These are phyloP conservation scores for Fusarium hostae DNA, from an alignment of 2,329 filamentous ascomycete genomes.

Conservation along the genomic window DNA sequence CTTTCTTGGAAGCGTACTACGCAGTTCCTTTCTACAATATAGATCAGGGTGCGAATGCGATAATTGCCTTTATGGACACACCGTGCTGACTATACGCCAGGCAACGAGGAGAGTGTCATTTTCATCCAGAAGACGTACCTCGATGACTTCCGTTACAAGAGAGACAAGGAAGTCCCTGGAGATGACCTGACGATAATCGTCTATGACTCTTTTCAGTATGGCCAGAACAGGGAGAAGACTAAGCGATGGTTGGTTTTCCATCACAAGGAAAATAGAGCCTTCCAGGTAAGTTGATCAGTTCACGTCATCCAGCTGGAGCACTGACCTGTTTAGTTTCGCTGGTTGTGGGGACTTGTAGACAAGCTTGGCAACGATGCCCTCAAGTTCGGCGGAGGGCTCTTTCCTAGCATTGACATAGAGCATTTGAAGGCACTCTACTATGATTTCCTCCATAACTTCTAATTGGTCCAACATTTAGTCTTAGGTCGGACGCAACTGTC, in stretches of 20 bases:
- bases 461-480: no score
- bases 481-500: no score
- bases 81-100: not conserved
- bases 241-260: not conserved
- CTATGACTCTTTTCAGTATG: not conserved
- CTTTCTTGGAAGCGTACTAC: not conserved
- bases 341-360: not conserved
- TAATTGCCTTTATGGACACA: accelerated
- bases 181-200: not conserved
- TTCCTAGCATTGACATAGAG: not conserved
- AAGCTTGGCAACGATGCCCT: not conserved
- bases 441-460: not conserved
- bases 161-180: not conserved
- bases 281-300: no score
- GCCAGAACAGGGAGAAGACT: not conserved
- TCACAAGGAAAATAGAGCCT: not conserved
- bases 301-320: no score
- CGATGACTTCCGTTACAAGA: not conserved
- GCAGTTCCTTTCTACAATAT: not conserved
- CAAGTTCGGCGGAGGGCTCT: not conserved
- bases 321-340: not conserved
- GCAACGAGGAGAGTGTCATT: not conserved
- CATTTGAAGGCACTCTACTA: not conserved
- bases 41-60: not conserved
- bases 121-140: not conserved